These are phyloP conservation scores for Teratosphaeria epicoccoides DNA, from an alignment of 2,329 filamentous ascomycete genomes.

Conservation along the genomic window DNA sequence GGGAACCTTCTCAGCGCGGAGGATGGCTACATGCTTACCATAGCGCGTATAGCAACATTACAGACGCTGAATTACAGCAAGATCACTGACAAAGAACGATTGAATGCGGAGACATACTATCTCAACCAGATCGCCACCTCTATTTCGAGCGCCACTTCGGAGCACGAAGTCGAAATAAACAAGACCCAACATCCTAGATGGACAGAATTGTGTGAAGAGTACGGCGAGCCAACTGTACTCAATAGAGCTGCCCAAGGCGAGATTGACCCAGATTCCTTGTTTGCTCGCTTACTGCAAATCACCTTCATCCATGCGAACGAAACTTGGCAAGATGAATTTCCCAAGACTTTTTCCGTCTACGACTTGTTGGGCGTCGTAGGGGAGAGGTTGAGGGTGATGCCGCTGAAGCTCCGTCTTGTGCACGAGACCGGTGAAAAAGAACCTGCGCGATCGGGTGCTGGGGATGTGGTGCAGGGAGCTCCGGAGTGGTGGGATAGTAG, in stretches of 20 bases:
- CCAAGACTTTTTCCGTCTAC: slow-evolving; percentile 70
- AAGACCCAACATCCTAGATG: slow-evolving; percentile 60
- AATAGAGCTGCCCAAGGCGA: slow-evolving; percentile 6
- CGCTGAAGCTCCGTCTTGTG: slow-evolving; percentile 55
- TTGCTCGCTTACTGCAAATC: slow-evolving; percentile 59
- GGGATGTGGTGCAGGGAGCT: slow-evolving; percentile 34
- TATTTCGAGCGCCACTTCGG: slow-evolving; percentile 38
- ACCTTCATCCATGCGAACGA: slow-evolving; percentile 43
- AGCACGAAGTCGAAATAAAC: neutral
- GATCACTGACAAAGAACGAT: slow-evolving; percentile 62
- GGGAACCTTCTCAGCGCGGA: slow-evolving; percentile 47
- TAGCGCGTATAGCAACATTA: slow-evolving; percentile 62
- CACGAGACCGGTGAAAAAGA: slow-evolving; percentile 93
- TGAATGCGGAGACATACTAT: slow-evolving; percentile 90
- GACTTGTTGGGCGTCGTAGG: slow-evolving; percentile 68
- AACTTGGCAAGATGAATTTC: slow-evolving; percentile 42
- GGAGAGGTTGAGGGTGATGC: slow-evolving; percentile 54
- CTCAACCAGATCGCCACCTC: slow-evolving; percentile 72
- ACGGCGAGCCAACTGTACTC: slow-evolving; percentile 61
- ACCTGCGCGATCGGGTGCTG: slow-evolving; percentile 54
- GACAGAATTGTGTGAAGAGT: slow-evolving; percentile 58
- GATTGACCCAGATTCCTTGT: slow-evolving; percentile 68
- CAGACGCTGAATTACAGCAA: slow-evolving; percentile 59
- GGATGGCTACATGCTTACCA: slow-evolving; percentile 79
- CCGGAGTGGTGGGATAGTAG: slow-evolving; percentile 31